Evolutionary conservation across 2,329 filamentous ascomycete species (phyloP), one percentile per base, ranked within the genome.

Genomic region (Paraphaeosphaeria minitans): DNA sequence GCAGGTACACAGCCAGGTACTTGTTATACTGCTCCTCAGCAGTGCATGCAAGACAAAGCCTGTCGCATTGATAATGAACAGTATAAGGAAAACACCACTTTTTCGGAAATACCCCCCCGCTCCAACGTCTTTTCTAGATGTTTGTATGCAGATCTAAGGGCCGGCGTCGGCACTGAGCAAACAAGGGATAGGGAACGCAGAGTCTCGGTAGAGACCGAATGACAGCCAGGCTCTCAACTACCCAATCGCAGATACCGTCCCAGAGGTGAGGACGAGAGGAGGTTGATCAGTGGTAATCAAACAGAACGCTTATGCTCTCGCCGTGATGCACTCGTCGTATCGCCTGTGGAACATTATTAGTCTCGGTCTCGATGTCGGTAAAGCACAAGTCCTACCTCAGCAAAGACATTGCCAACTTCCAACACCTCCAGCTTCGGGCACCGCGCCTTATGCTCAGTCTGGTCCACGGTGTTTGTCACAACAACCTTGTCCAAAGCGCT

Each of bases 261-360:
- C 41, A 41, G 7, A 22, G 19, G 31, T 39, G 21, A n/a, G 45
- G 42, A 31, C 13, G 41, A 22, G 51, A 12, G 58, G 43, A 43
- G 50, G 43, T 43, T 24, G 51, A 62, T 62, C 72, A 93, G 75
- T 92, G 89, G 78, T 92, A 90, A 75, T 93, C 89, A 79, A 99
- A 99, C 53, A 99, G 84, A 61, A 95, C 92, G 76, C 93, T 97
- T 79, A 99, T 97, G 72, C 92, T 97, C 81, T 99, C 95, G 71
- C 95, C 95, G 77, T 98, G 93, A 79, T 99, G 95, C 59, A 98
- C 94, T 63, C 95, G 88, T 63, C 95, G 90, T 68, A 98, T 97
- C 52, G 95, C 87, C 86, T 88, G 57, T 19, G 3, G 39, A 13
- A 22, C 58, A 24, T 1, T 47, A 58, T 76, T 63, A 76, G 72